These are phyloP conservation scores for Iris macrosiphon DNA, from an alignment of 106 monocot species.

Conservation along the genomic window DNA sequence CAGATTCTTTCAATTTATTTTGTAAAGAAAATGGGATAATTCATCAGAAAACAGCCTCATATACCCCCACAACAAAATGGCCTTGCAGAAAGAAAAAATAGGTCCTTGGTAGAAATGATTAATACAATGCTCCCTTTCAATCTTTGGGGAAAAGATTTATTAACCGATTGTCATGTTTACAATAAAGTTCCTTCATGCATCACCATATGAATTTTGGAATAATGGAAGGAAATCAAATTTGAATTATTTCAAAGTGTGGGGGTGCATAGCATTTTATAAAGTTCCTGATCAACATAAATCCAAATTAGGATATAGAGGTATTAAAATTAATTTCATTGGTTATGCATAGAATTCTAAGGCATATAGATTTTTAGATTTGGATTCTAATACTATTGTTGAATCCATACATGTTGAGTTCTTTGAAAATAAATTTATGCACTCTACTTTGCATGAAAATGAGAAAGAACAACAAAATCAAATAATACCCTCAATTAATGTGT, in stretches of 20 bases:
- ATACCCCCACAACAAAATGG: constrained; percentile 12
- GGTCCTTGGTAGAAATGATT: neutral
- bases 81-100: constrained; percentile 12
- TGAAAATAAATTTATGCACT: neutral
- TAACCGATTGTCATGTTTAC: constrained; percentile 3
- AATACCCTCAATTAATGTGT: too few species aligned
- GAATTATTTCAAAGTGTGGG: neutral
- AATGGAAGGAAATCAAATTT: neutral
- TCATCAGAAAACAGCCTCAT: neutral
- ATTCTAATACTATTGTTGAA: neutral
- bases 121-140: constrained; percentile 4
- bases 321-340: neutral
- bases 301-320: neutral
- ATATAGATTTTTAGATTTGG: neutral
- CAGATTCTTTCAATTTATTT: neutral
- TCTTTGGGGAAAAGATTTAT: constrained; percentile 12
- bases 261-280: neutral
- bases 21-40: constrained; percentile 9
- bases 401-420: neutral
- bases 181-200: constrained; percentile 11
- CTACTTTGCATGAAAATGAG: neutral
- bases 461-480: too few species aligned
- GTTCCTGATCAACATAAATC: neutral
- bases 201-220: too few species aligned
- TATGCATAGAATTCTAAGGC: constrained; percentile 2